These are phyloP conservation scores for Teratosphaeria epicoccoides DNA, from an alignment of 2,329 filamentous ascomycete species.

Conservation along the genomic window DNA sequence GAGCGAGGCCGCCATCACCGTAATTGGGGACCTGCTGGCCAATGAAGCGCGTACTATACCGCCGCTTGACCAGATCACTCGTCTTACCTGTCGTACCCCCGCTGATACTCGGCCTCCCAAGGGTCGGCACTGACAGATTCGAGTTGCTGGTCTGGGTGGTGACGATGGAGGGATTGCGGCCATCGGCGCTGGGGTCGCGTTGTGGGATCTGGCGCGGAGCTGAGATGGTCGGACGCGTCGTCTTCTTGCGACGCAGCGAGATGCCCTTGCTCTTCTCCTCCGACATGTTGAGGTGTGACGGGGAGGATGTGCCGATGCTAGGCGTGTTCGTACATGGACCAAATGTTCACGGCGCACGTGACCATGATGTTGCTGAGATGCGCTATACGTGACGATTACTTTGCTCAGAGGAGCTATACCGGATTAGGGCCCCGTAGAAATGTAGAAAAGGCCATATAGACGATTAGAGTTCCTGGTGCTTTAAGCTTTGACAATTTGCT, in stretches of 20 bases:
- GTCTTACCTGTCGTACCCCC: constrained; percentile 37
- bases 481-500: background rate
- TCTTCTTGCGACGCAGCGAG: constrained; percentile 52
- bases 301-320: too few relatives aligned
- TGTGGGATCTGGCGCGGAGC: constrained; percentile 44
- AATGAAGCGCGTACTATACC: constrained; percentile 80
- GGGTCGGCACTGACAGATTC: constrained; percentile 4
- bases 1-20: constrained; percentile 52
- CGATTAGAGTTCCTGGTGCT: background rate
- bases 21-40: constrained; percentile 59
- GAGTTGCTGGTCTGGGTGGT: constrained; percentile 10
- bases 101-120: constrained; percentile 20
- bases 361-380: background rate
- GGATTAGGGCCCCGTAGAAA: too few relatives aligned
- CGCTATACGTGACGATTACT: too few relatives aligned
- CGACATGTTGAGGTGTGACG: constrained; percentile 27
- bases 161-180: constrained; percentile 15
- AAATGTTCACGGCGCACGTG: background rate
- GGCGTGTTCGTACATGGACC: too few relatives aligned
- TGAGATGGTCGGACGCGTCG: constrained; percentile 48
- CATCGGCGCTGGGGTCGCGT: constrained; percentile 11
- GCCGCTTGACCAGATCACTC: constrained; percentile 78
- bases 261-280: constrained; percentile 44
- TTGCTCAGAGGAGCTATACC: too few relatives aligned
- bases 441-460: too few relatives aligned